Evolutionary conservation across 73 alveolate genomes (phyloP).

Genomic region (Blepharisma stoltei): DNA sequence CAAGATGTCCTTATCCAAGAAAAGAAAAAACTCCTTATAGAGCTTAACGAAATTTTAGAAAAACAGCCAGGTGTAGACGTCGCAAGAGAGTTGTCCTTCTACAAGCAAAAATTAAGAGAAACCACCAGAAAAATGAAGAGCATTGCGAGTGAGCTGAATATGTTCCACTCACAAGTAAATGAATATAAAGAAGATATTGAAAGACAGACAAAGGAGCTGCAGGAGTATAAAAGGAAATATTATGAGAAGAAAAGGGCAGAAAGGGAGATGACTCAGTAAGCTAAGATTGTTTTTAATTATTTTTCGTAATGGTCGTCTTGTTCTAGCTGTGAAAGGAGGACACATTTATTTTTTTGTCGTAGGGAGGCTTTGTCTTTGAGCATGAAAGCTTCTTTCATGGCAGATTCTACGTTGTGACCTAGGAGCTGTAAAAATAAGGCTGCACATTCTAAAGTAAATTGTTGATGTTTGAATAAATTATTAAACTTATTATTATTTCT

Average conservation of each 20-base stretch:
- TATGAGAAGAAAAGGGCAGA: slow-evolving; percentile 86
- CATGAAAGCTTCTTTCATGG: too few species aligned
- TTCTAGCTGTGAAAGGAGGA: too few species aligned
- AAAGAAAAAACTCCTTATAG: slow-evolving; percentile 81
- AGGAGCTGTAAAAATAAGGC: too few species aligned
- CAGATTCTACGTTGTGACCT: too few species aligned
- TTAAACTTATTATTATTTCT: too few species aligned
- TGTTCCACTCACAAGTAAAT: slow-evolving; percentile 93
- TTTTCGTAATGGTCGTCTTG: too few species aligned
- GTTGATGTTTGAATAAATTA: too few species aligned
- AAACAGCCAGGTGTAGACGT: slow-evolving; percentile 94
- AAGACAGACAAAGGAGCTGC: slow-evolving; percentile 89
- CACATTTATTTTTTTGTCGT: too few species aligned
- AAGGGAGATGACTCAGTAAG: slow-evolving; percentile 6
- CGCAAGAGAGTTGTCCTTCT: slow-evolving; percentile 78
- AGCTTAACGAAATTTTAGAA: slow-evolving; percentile 81
- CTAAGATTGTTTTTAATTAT: background rate
- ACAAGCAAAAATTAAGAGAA: slow-evolving; percentile 81
- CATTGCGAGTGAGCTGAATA: slow-evolving; percentile 89
- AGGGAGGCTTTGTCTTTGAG: too few species aligned
- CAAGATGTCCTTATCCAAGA: slow-evolving; percentile 89
- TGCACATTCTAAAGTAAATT: background rate
- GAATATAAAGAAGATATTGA: slow-evolving; percentile 92
- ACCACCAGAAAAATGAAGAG: slow-evolving; percentile 92
- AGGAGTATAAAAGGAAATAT: slow-evolving; percentile 85